Evolutionary conservation across 2,329 filamentous ascomycete species (phyloP), one percentile per base, ranked within the genome.

Genomic region (Malbranchea zuffiana): DNA sequence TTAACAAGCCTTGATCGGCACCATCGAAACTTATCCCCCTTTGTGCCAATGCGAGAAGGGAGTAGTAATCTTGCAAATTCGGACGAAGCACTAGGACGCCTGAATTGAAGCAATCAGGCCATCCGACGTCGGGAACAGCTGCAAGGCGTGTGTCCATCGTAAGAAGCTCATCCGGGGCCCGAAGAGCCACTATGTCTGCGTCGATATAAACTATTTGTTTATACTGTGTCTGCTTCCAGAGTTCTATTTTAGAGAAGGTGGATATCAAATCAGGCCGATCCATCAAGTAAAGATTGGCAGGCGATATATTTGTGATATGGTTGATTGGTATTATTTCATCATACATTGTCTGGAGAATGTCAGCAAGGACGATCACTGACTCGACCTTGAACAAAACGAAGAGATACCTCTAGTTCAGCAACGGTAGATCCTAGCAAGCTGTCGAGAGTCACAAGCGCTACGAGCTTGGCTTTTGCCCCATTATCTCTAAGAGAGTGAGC

Each of bases 51-150:
- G 82, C 83, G 45, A 78, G 69, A 54, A 98, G 70, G 27, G 84
- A 82, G 62, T 85, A 80, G 61, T 87, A 96, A 48, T 93, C 87
- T 40, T 80, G 81, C 72, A 87, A 68, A 60, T 88, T 81, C 21
- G 90, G 90, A 11, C 72, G 80, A 42, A 98, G 62, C 23, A 86
- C 85, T 85, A 98, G 92, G 50, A 98, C 77, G 52, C 90, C 90
- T n/a, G 82, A 86, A 63, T 98, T 98, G 75, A 96, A 96, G 43
- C 87, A 74, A 63, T 98, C 90, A 21, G 90, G 90, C 90, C 90
- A 98, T 49, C 90, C 90, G 51, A 96, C 86, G 60, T 98, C 90
- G 20, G 90, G 87, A 7, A 83, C 86, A 2, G 90, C 77, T 17
- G 77, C 75, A 48, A 81, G 79, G 17, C 65, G 50, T 21, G 68